Conservation (phyloP, 2,329 filamentous ascomycete genomes). For the Botrytis pseudocinerea region DNA sequence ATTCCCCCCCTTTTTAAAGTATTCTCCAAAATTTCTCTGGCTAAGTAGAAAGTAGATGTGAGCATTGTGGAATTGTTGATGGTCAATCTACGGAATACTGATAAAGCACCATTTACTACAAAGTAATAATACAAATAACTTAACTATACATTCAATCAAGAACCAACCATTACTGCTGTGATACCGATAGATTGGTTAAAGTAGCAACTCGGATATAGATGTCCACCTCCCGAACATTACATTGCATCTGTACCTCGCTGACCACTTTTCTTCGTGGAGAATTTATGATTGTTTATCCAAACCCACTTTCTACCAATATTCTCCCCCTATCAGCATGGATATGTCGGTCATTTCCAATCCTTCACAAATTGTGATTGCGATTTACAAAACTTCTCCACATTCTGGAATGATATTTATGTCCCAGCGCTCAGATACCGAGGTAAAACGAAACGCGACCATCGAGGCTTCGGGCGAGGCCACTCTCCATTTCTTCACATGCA, state of each 20-base stretch:
- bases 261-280: background rate
- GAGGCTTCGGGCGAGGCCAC: conserved; percentile 12
- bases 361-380: background rate
- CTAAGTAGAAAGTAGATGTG: background rate
- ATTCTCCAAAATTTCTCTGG: background rate
- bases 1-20: conserved; percentile 1
- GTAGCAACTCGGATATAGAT: background rate
- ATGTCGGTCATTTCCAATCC: conserved; percentile 9
- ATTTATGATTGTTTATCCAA: background rate
- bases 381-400: conserved; percentile 14
- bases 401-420: background rate
- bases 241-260: background rate
- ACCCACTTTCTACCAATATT: background rate
- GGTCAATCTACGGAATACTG: background rate
- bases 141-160: background rate
- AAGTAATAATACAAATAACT: background rate
- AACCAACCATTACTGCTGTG: background rate
- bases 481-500: conserved; percentile 16
- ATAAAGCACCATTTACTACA: background rate
- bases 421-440: conserved; percentile 18
- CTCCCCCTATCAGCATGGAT: background rate
- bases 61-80: background rate
- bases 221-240: background rate
- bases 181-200: background rate
- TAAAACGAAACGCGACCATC: conserved; percentile 19